phyloP scores from a whole-genome alignment of 1,139 yeast genomes.

The Candida gigantensis region DNA sequence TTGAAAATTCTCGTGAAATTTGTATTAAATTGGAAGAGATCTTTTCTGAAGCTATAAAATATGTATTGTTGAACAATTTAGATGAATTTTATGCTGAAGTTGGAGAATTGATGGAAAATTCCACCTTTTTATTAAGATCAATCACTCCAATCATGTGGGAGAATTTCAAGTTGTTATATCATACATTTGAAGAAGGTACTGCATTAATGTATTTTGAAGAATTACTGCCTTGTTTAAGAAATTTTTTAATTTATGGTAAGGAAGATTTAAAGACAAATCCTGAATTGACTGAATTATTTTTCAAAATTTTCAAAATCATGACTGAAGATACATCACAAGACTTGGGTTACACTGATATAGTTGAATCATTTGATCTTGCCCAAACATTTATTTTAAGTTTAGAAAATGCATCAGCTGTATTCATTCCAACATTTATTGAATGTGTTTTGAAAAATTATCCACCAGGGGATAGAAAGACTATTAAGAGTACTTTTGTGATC shows the following conservation, averaged over 20 bases:
- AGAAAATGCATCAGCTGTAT: slow-evolving; percentile 39
- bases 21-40: slow-evolving; percentile 69
- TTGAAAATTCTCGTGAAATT: slow-evolving; percentile 77
- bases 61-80: slow-evolving; percentile 61
- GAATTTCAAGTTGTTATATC: slow-evolving; percentile 56
- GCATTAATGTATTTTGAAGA: slow-evolving; percentile 73
- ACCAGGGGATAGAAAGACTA: slow-evolving; percentile 7
- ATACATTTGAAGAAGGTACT: slow-evolving; percentile 55
- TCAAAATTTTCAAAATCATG: slow-evolving; percentile 38
- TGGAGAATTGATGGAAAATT: slow-evolving; percentile 82
- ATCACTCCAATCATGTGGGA: slow-evolving; percentile 82
- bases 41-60: slow-evolving; percentile 70
- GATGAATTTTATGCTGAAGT: slow-evolving; percentile 83
- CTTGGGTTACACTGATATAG: slow-evolving; percentile 51
- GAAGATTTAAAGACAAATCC: slow-evolving; percentile 42
- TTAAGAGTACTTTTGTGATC: slow-evolving; percentile 27
- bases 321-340: slow-evolving; percentile 32
- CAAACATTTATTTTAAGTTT: slow-evolving; percentile 56
- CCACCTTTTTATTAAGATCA: slow-evolving; percentile 70
- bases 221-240: slow-evolving; percentile 71
- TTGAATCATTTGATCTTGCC: slow-evolving; percentile 53
- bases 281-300: slow-evolving; percentile 22
- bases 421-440: slow-evolving; percentile 42
- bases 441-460: slow-evolving; percentile 20
- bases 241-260: slow-evolving; percentile 74